A percentile compares a stretch with the other conserved stretches of the same genome.
Evolutionary conservation across 345 rosid species (phyloP).

Genomic region (Excoecaria agallocha): DNA sequence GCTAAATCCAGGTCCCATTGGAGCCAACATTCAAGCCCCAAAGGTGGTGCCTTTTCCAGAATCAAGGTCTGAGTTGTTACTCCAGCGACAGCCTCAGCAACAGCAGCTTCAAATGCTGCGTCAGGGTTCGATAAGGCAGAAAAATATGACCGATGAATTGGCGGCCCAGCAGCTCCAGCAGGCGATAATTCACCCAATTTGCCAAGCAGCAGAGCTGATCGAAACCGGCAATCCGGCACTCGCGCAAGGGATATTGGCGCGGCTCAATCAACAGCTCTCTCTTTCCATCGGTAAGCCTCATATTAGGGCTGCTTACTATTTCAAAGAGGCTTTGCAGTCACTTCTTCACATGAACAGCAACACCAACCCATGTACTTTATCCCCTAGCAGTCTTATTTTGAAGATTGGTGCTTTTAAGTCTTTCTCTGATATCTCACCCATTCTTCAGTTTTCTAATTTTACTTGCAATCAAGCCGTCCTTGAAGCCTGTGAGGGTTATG

Average conservation of each 20-base stretch:
- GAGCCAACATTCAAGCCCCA: conserved; percentile 31
- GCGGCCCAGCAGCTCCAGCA: conserved; percentile 66
- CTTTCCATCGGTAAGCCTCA: conserved; percentile 66
- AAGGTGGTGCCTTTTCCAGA: conserved; percentile 36
- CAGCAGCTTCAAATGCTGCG: conserved; percentile 44
- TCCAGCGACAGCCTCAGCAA: conserved; percentile 37
- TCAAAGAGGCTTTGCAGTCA: conserved; percentile 69
- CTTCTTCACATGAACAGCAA: conserved; percentile 38
- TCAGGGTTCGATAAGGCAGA: conserved; percentile 41
- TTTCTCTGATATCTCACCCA: conserved; percentile 85
- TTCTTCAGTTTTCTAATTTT: conserved; percentile 79
- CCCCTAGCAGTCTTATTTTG: conserved; percentile 53
- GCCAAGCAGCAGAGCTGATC: conserved; percentile 86
- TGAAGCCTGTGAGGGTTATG: conserved; percentile 56
- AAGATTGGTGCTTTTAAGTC: conserved; percentile 79
- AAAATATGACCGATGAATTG: conserved; percentile 40
- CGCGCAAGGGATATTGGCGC: conserved; percentile 99
- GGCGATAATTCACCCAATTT: conserved; percentile 66
- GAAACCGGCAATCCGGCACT: conserved; percentile 67
- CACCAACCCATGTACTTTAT: conserved; percentile 23
- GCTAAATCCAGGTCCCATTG: conserved; percentile 27
- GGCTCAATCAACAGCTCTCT: conserved; percentile 99
- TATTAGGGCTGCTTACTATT: conserved; percentile 71
- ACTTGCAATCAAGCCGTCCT: conserved; percentile 85
- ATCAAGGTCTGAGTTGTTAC: conserved; percentile 46